Base-by-base conservation (phyloP, 257 asterid genomes). In the Pogostemon cablin region DNA sequence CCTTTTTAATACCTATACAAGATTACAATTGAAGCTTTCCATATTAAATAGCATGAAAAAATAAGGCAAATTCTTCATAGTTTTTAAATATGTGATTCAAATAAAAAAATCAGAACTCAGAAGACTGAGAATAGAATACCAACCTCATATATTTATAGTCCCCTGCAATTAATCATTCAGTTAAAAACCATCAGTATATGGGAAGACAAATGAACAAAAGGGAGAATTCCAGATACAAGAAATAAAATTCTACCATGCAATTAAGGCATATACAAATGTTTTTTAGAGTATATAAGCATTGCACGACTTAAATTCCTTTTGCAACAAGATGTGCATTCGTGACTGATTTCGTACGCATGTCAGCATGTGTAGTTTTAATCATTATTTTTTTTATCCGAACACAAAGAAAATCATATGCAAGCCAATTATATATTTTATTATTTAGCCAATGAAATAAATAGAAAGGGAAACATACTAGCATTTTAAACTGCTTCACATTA, bases 61-160 rank as follows among this genome's bases (percentile, higher is more conserved):
- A 39, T 8, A 9, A 17, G 17, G 42, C 17, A 20, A 20, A 35
- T 5, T 4, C 32, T 37, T 32, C 37, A 53, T 37, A 39, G 69
- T 39, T 62, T 64, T 52, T 71, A 39, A 69, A 39, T 41, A 41
- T 32, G 38, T 2, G 35, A 39, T 6, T 43, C 43, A 49, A 25
- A 25, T 25, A 25, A 25, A 25, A 61, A 61, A 20, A 15, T 15
- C 15, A 15, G 15, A 15, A 49, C 55, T 42, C 43, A 74, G 41
- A 37, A 35, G 12, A 66, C 40, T 44, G 39, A 39, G 1, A 77
- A 20, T 59, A 34, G 32, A 59, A 72, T 44, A 79, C 91, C 66
- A 82, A 92, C 98, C 96, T 89, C 78, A 79, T 64, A 44, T 93
- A 93, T 73, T 93, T 93, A 73, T 93, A 87, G 85, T 93, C 99